These are phyloP conservation scores for Lavandula angustifolia DNA, from an alignment of 257 asterid genomes.

Conservation along the genomic window DNA sequence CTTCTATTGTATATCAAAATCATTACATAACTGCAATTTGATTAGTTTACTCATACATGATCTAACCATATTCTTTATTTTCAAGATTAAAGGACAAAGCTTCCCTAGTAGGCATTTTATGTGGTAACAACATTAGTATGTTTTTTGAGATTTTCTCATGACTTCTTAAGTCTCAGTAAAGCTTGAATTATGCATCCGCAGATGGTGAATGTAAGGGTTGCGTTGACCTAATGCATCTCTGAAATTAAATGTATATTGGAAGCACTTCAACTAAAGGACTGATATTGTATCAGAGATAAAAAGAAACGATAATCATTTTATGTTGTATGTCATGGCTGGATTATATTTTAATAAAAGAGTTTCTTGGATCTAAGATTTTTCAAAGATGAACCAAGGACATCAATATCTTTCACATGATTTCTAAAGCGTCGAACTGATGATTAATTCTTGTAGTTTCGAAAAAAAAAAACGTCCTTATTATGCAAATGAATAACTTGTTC, in stretches of 20 bases:
- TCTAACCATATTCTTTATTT: not conserved
- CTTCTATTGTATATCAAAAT: not conserved
- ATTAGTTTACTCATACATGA: not conserved
- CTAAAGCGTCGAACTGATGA: not conserved
- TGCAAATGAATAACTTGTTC: conserved; percentile 18
- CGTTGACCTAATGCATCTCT: not conserved
- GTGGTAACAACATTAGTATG: not conserved
- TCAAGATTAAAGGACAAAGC: not conserved
- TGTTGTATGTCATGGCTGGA: not conserved
- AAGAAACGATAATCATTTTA: not conserved
- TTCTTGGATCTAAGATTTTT: not conserved
- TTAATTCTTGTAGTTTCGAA: conserved; percentile 13
- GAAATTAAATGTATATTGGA: not conserved
- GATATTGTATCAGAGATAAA: not conserved
- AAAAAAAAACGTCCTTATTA: not conserved
- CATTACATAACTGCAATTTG: not conserved
- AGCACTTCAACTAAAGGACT: not conserved
- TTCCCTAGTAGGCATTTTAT: not conserved
- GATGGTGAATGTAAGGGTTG: not conserved
- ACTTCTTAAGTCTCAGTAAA: not conserved
- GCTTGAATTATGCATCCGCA: not conserved
- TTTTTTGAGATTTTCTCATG: not conserved
- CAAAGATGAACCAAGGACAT: not conserved
- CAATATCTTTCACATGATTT: not conserved
- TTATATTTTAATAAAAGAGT: no score